Evolutionary conservation across 805 yeast species (phyloP), one percentile per base, ranked within the genome.

Genomic region (Clavispora fructus): DNA sequence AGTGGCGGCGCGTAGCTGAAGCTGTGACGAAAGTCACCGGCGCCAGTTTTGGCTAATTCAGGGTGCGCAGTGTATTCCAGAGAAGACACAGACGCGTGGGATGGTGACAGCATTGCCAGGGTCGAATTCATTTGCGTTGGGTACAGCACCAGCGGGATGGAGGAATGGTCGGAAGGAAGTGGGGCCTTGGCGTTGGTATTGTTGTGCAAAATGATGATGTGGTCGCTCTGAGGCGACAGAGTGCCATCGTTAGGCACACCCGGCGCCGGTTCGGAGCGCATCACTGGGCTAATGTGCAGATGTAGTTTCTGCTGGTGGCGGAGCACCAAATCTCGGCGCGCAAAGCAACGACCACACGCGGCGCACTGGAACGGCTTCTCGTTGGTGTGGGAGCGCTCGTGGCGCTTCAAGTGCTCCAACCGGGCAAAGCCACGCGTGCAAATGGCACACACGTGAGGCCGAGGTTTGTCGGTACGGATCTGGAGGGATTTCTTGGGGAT

Each of bases 391-490:
- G 95, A 84, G 35, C 97, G 73, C 57, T 90, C 95, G 61, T 92
- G 99, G 47, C 99, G 82, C 64, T 87, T 90, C 59, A 94, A 74
- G 66, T 92, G 99, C 65, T 92, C 99, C 41, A 88, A 74, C 45
- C 99, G 77, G 1, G 97, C 99, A 76, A 94, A 94, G 2, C 96
- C 96, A 49, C 99, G 75, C 1, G 97, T 88, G 63, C 99, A 94
- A 5, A 88, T 85, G 2, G 85, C 66, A 63, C 99, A 94, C 10
- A 87, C 76, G 60, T 88, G 96, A 1, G 98, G 98, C 48, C 98
- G 74, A 12, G 98, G 98, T 62, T 90, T 90, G 59, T 89, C 95
- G 0, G 96, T 88, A 64, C 88, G 87, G 61, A 87, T 85, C 48
- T 82, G 75, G 39, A 87, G 83, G 5, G 95, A 83, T 61, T 90